A percentile compares a stretch with the other conserved stretches of the same genome.
Conservation (phyloP, 192 early-diverging fungal genomes). For the Ramicandelaber brevisporus region DNA sequence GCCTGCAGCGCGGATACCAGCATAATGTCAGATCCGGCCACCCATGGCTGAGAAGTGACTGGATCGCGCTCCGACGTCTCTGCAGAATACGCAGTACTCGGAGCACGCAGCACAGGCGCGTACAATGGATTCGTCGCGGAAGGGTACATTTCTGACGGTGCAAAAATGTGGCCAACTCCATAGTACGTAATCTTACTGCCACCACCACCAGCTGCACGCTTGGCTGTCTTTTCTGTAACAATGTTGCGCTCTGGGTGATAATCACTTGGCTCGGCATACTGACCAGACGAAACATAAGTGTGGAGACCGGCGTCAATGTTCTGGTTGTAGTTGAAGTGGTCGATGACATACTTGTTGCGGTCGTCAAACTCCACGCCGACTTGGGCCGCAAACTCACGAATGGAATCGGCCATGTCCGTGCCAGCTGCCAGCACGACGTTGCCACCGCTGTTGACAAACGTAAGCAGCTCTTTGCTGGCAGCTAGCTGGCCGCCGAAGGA, state of each 20-base stretch:
- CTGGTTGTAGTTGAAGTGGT: conserved; percentile 29
- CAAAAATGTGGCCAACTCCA: too few species aligned
- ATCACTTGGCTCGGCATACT: conserved; percentile 15
- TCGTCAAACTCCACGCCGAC: conserved; percentile 72
- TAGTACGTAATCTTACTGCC: conserved; percentile 53
- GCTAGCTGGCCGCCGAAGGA: conserved; percentile 19
- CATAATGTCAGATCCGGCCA: conserved; percentile 32
- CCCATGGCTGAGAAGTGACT: too few species aligned
- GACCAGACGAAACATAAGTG: conserved; percentile 22
- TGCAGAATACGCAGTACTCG: conserved; percentile 34
- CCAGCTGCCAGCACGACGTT: conserved; percentile 60
- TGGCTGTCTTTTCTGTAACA: too few species aligned
- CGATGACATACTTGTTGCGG: conserved; percentile 34
- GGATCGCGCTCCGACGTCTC: too few species aligned
- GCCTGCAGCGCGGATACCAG: conserved; percentile 75
- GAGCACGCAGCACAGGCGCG: conserved; percentile 27
- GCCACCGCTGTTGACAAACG: conserved; percentile 76
- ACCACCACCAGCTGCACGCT: conserved; percentile 44
- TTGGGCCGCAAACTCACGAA: conserved; percentile 67
- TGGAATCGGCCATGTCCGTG: conserved; percentile 27
- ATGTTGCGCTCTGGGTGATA: too few species aligned
- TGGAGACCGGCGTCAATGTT: conserved; percentile 18
- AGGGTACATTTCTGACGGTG: too few species aligned
- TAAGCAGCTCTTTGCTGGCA: conserved; percentile 35
- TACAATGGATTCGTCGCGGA: conserved; percentile 38